Conservation (phyloP, 2,329 filamentous ascomycete genomes). For the Aspergillus ruber region DNA sequence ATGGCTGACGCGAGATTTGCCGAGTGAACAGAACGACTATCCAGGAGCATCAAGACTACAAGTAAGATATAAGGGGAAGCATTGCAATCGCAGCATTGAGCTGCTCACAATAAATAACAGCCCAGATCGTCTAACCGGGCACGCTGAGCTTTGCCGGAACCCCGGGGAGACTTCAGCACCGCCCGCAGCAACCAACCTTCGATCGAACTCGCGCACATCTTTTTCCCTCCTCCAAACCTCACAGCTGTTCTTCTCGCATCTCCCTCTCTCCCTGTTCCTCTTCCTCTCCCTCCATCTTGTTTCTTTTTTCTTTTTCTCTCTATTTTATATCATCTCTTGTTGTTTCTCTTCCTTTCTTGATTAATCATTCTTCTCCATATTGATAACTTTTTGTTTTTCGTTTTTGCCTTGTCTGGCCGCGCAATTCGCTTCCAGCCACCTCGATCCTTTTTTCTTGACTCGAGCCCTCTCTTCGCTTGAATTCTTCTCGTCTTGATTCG, state of each 20-base stretch:
- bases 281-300: conserved; percentile 10
- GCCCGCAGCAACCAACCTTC: not conserved
- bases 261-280: conserved; percentile 12
- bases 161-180: not conserved
- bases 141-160: not conserved
- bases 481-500: conserved; percentile 10
- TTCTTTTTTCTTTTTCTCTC: conserved; percentile 6
- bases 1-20: too few relatives aligned
- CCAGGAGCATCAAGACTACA: too few relatives aligned
- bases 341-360: conserved; percentile 13
- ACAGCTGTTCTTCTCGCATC: conserved; percentile 2
- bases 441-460: conserved; percentile 26
- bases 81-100: not conserved
- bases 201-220: not conserved
- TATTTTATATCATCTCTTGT: conserved; percentile 11
- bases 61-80: too few relatives aligned
- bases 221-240: conserved; percentile 1
- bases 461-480: conserved; percentile 12
- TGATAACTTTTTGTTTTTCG: conserved; percentile 11
- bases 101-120: not conserved
- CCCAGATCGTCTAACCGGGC: not conserved
- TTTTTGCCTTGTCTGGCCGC: conserved; percentile 17
- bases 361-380: conserved; percentile 20
- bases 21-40: too few relatives aligned
- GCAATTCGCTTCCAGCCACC: conserved; percentile 31